Evolutionary conservation across 2,329 filamentous ascomycete species (phyloP), one percentile per base, ranked within the genome.

Genomic region (Dothideomycetes sp.): DNA sequence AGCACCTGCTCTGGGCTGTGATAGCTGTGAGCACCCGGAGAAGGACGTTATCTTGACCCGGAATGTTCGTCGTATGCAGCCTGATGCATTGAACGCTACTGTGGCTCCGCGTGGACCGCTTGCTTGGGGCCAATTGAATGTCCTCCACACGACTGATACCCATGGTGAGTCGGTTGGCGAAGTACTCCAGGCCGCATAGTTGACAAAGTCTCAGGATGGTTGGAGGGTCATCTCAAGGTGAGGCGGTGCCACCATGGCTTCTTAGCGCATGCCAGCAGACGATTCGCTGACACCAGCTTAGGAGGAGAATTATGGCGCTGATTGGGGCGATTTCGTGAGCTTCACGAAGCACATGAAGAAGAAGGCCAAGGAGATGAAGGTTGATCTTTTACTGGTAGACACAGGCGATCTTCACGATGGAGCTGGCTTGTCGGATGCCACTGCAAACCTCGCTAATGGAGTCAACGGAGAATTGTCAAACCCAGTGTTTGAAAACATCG

Each of bases 391-490:
- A 36, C 54, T 79, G 10, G 57, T 79, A 36, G 76, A 81, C 49
- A 78, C 74, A 32, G 75, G 74, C 31, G 77, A 81, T 52, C 59
- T 81, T n/a, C 77, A 81, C 50, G 77, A 81, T 45, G 77, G 78
- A 2, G 72, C 72, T 19, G 77, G 77, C 1, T 57, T 81, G 34
- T 75, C 70, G 32, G 77, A 81, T 52, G 71, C 70, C 4, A 79
- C 76, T 0, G 34, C 29, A 17, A 34, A 36, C 10, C 33, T 34
- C 12, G 15, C 29, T 4, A 30, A 30, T 12, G 59, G 54, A 1
- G 68, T 69, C 2, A 76, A 79, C 45, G 77, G 75, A 32, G 58
- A 64, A 31, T 47, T 74, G 16, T 73, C 72, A 1, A 72, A 71
- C 44, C 60, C 59, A 2, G 64, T 74, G 36, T 73, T 72, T 46